phyloP scores from a whole-genome alignment of 768 basidiomycete species.

The Boletales sp. region DNA sequence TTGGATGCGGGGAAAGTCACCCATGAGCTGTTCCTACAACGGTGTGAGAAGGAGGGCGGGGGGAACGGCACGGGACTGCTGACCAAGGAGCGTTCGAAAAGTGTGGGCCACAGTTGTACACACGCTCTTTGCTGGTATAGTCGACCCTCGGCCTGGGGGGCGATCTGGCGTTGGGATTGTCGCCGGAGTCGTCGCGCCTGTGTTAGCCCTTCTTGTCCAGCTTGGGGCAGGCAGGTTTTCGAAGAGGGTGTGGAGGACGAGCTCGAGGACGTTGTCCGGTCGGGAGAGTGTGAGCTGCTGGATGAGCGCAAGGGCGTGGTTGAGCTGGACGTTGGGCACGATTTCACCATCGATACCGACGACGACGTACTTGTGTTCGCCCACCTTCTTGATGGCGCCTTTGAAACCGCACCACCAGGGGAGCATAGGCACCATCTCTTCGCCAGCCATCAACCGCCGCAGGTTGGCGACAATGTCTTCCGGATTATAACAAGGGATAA shows the following conservation, averaged over 20 bases:
- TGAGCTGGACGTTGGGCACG: slow-evolving; percentile 64
- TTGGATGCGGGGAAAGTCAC: slow-evolving; percentile 57
- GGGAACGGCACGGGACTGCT: neutral
- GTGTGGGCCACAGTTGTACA: slow-evolving; percentile 35
- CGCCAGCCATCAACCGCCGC: slow-evolving; percentile 78
- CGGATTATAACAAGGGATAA: slow-evolving; percentile 89
- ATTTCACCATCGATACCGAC: slow-evolving; percentile 74
- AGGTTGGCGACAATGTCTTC: slow-evolving; percentile 85
- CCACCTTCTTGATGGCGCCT: slow-evolving; percentile 76
- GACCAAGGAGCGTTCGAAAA: too few relatives aligned
- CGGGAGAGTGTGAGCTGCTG: slow-evolving; percentile 38
- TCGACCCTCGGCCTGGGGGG: slow-evolving; percentile 48
- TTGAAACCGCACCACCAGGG: slow-evolving; percentile 99
- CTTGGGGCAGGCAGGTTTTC: slow-evolving; percentile 60
- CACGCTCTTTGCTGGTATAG: slow-evolving; percentile 48
- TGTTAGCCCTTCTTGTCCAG: slow-evolving; percentile 45
- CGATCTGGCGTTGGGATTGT: slow-evolving; percentile 14
- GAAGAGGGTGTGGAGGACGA: slow-evolving; percentile 57
- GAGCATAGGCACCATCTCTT: slow-evolving; percentile 80
- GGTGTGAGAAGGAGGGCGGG: neutral
- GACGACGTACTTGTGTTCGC: slow-evolving; percentile 85
- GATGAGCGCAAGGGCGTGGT: slow-evolving; percentile 49
- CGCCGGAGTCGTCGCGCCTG: slow-evolving; percentile 33
- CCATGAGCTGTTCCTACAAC: slow-evolving; percentile 47
- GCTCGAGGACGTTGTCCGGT: slow-evolving; percentile 41